Conservation (phyloP, 192 early-diverging fungal species). For the Mortierella antarctica region DNA sequence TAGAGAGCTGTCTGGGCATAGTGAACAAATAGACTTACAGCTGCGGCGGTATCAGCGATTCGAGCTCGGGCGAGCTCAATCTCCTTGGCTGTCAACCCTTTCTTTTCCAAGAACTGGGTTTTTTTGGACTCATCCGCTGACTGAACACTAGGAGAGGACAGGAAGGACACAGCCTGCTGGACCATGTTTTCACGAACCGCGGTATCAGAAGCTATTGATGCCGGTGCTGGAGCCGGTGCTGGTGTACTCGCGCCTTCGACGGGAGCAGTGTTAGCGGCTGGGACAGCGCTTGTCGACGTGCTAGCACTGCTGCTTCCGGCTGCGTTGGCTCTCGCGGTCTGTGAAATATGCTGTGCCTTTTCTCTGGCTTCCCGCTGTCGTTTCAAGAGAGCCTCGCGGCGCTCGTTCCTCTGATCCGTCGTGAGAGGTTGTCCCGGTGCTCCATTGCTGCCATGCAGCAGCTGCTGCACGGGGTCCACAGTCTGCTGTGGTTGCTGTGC, state of each 20-base stretch:
- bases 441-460: constrained; percentile 19
- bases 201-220: constrained; percentile 10
- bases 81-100: constrained; percentile 76
- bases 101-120: constrained; percentile 82
- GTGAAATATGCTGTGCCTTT: constrained; percentile 42
- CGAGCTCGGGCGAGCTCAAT: constrained; percentile 72
- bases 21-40: constrained; percentile 4
- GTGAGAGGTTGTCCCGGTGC: constrained; percentile 30
- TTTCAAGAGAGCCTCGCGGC: constrained; percentile 40
- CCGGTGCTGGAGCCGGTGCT: not conserved
- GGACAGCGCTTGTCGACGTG: not conserved
- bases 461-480: constrained; percentile 31
- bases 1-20: not conserved
- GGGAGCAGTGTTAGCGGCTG: not conserved
- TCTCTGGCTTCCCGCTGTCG: constrained; percentile 37
- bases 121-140: constrained; percentile 76
- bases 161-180: constrained; percentile 74
- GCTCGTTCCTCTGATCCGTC: constrained; percentile 46
- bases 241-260: not conserved
- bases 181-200: constrained; percentile 66
- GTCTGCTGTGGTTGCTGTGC: not conserved
- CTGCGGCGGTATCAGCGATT: constrained; percentile 12
- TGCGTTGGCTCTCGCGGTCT: constrained; percentile 35
- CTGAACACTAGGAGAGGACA: constrained; percentile 81
- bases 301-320: not conserved